A percentile compares a stretch with the other conserved stretches of the same genome.
Evolutionary conservation across 208 protist species (phyloP).

Genomic region (Histomonas meleagridis): DNA sequence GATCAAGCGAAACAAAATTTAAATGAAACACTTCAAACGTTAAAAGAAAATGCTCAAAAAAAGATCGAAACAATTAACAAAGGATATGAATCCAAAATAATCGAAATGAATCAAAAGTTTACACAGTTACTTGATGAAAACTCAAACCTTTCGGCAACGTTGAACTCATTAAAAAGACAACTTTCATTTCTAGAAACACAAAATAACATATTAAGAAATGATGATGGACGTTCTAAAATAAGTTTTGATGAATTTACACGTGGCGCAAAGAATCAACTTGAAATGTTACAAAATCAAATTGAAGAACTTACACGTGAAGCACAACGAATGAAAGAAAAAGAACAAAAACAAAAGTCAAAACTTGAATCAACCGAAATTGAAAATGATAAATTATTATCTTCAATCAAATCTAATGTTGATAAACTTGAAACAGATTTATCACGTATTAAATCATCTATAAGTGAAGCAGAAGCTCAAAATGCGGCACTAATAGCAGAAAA

Average conservation of each 20-base stretch:
- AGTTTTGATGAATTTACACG: slow-evolving; percentile 21
- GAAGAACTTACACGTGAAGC: neutral
- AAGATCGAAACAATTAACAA: slow-evolving; percentile 23
- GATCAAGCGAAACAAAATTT: neutral
- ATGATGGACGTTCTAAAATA: neutral
- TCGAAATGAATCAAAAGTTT: neutral
- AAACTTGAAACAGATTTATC: slow-evolving; percentile 23
- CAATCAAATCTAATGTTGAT: neutral
- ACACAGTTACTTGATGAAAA: neutral
- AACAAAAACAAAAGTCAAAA: neutral
- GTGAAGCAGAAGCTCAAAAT: neutral
- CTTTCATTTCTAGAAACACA: slow-evolving; percentile 8
- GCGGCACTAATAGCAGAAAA: slow-evolving; percentile 1
- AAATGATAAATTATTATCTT: neutral
- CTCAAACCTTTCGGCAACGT: neutral
- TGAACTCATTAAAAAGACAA: neutral
- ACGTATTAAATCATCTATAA: neutral
- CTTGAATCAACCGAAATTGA: neutral
- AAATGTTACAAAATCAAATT: neutral
- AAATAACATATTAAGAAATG: neutral
- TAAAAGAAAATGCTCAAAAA: neutral
- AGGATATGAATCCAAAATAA: neutral
- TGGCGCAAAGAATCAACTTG: neutral
- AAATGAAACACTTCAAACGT: neutral
- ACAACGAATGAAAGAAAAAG: neutral